These are phyloP conservation scores for Tylopilus subfusipes DNA, from an alignment of 768 basidiomycete species.

Conservation along the genomic window DNA sequence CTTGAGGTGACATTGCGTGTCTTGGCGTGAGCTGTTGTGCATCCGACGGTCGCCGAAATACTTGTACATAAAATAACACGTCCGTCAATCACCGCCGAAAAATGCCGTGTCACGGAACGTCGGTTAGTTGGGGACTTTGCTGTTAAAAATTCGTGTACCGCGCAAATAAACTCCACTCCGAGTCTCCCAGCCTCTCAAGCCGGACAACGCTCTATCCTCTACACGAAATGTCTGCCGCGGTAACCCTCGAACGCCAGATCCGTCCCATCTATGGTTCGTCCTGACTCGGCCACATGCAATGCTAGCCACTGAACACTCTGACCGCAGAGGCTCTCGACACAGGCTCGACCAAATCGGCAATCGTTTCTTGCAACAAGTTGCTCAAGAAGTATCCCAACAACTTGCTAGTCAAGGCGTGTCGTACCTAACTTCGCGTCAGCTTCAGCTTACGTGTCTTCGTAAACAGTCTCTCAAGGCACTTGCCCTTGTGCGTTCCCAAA, in stretches of 20 bases:
- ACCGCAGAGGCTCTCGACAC: slow-evolving; percentile 77
- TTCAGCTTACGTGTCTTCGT: slow-evolving; percentile 11
- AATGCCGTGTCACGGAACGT: slow-evolving; percentile 26
- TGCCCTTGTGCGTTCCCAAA: slow-evolving; percentile 78
- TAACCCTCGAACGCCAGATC: slow-evolving; percentile 76
- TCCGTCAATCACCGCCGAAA: slow-evolving; percentile 21
- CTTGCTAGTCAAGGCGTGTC: slow-evolving; percentile 61
- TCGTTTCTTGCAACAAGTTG: slow-evolving; percentile 81
- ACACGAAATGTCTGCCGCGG: slow-evolving; percentile 43
- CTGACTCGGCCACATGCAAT: neutral
- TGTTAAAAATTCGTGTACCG: slow-evolving; percentile 25
- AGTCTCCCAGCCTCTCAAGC: neutral
- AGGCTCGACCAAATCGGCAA: slow-evolving; percentile 81
- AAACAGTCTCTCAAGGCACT: slow-evolving; percentile 77
- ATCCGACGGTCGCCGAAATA: too few relatives aligned
- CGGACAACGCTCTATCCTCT: neutral
- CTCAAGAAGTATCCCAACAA: slow-evolving; percentile 82
- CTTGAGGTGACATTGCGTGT: slow-evolving; percentile 41
- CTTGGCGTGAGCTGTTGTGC: neutral
- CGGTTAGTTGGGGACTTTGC: slow-evolving; percentile 19
- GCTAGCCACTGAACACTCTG: slow-evolving; percentile 2
- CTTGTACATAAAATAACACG: slow-evolving; percentile 1
- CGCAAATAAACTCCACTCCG: slow-evolving; percentile 1
- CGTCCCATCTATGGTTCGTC: slow-evolving; percentile 77
- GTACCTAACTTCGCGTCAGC: neutral